These are phyloP conservation scores for Actinomortierella wolfii DNA, from an alignment of 371 early-diverging fungal genomes.

Conservation along the genomic window DNA sequence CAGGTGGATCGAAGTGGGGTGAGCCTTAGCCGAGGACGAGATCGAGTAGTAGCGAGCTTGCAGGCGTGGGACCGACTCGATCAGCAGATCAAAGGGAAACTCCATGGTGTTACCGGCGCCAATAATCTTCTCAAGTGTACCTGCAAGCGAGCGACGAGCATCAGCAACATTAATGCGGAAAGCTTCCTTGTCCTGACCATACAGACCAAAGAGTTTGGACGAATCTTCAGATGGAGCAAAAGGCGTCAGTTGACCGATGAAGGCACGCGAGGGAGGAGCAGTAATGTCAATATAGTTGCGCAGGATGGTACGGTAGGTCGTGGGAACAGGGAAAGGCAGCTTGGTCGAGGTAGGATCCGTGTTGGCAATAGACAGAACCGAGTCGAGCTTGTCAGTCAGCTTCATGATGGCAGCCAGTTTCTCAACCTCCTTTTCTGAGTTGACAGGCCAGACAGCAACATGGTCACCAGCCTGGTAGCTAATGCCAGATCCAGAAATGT, in stretches of 20 bases:
- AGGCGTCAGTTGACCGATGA: slow-evolving; percentile 59
- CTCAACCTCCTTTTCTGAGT: slow-evolving; percentile 76
- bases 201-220: slow-evolving; percentile 51
- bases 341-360: slow-evolving; percentile 72
- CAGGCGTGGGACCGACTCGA: slow-evolving; percentile 82
- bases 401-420: slow-evolving; percentile 67
- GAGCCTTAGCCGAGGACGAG: slow-evolving; percentile 77
- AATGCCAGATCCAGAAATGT: slow-evolving; percentile 78
- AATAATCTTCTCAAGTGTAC: slow-evolving; percentile 57
- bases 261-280: slow-evolving; percentile 69
- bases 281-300: slow-evolving; percentile 91
- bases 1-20: slow-evolving; percentile 74
- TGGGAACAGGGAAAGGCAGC: slow-evolving; percentile 88
- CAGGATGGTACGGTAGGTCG: slow-evolving; percentile 85
- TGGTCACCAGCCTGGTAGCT: slow-evolving; percentile 94
- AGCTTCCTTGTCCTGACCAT: slow-evolving; percentile 77
- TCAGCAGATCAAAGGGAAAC: slow-evolving; percentile 74
- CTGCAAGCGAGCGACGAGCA: slow-evolving; percentile 68
- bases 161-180: slow-evolving; percentile 66
- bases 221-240: slow-evolving; percentile 63
- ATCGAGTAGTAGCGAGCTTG: slow-evolving; percentile 96
- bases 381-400: slow-evolving; percentile 69
- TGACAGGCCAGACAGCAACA: slow-evolving; percentile 91
- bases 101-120: slow-evolving; percentile 47
- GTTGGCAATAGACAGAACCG: slow-evolving; percentile 61